phyloP scores from a whole-genome alignment of 1,139 yeast genomes.

The Saccharomyces hybrid region DNA sequence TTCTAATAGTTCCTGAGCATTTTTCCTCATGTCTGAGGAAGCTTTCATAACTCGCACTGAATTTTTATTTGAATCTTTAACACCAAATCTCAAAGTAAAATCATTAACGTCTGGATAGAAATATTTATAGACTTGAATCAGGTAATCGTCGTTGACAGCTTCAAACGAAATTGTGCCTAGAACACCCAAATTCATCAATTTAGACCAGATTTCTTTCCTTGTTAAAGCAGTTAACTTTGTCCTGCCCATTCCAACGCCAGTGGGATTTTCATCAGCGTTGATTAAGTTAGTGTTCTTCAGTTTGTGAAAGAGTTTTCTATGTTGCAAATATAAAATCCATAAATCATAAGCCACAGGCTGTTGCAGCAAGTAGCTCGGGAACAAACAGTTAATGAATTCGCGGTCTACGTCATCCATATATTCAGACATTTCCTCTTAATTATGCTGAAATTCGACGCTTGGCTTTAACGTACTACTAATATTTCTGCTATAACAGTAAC shows the following conservation, averaged over 20 bases:
- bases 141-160: slow-evolving; percentile 25
- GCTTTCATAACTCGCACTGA: not conserved
- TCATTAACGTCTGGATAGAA: slow-evolving; percentile 21
- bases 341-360: slow-evolving; percentile 30
- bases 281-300: slow-evolving; percentile 9
- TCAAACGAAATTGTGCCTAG: slow-evolving; percentile 29
- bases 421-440: not conserved
- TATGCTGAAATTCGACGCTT: not conserved
- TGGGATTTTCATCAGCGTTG: slow-evolving; percentile 1
- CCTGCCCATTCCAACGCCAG: not conserved
- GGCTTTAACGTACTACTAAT: not conserved
- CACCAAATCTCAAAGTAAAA: slow-evolving; percentile 5
- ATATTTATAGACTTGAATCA: slow-evolving; percentile 28
- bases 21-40: slow-evolving; percentile 1
- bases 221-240: slow-evolving; percentile 13
- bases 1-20: slow-evolving; percentile 5
- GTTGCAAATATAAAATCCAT: slow-evolving; percentile 21
- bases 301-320: slow-evolving; percentile 24
- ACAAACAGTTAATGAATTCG: slow-evolving; percentile 21
- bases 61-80: slow-evolving; percentile 2
- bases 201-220: slow-evolving; percentile 29
- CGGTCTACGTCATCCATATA: slow-evolving; percentile 13
- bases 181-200: slow-evolving; percentile 27
- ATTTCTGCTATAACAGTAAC: too few species aligned
- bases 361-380: slow-evolving; percentile 26